Evolutionary conservation across 2,329 filamentous ascomycete genomes (phyloP), one percentile per base, ranked within the genome.

Genomic region (Exophiala xenobiotica): DNA sequence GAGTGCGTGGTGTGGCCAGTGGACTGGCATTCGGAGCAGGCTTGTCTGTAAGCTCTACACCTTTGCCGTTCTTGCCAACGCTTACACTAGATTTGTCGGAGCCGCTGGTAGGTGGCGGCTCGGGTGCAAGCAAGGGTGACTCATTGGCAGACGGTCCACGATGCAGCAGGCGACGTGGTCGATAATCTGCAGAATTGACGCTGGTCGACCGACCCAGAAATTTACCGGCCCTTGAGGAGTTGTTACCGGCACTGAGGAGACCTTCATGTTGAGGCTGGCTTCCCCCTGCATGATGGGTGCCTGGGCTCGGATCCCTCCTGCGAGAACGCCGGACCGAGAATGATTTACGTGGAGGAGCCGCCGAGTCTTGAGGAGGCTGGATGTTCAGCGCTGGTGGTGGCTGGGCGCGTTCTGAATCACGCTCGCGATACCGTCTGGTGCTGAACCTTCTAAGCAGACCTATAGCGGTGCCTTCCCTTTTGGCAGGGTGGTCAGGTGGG

Each of bases 391-490:
- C 85, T 35, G 89, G 88, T 41, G 86, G 83, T 29, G 86, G 85
- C 9, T 83, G 44, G n/a, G 80, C 57, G 82, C 82, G 62, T 75
- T 81, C 50, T 83, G 78, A 52, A 79, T 75, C 53, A 70, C 70
- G 67, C 78, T 79, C 70, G 81, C 81, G 60, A 78, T 80, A 60
- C 87, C 88, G 68, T 58, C 92, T 83, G 6, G 93, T 97, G 73
- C 92, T 97, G 67, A 99, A 91, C 29, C 93, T 82, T 59, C 93
- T 82, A 42, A 99, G 75, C 44, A 99, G 76, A 22, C 91, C 89
- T 20, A 84, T 87, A 27, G 91, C 90, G 3, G 88, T 83, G 63
- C 90, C 93, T 68, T 96, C 92, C 69, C 93, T 95, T 73, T 88
- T 91, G 43, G 75, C 74, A 4, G 81, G 76, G 7, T 78, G 79